Percentiles rank a stretch among this genome's conserved stretches.
Evolutionary conservation across 805 yeast genomes (phyloP).

Genomic region (Kurtzmaniella fragi): DNA sequence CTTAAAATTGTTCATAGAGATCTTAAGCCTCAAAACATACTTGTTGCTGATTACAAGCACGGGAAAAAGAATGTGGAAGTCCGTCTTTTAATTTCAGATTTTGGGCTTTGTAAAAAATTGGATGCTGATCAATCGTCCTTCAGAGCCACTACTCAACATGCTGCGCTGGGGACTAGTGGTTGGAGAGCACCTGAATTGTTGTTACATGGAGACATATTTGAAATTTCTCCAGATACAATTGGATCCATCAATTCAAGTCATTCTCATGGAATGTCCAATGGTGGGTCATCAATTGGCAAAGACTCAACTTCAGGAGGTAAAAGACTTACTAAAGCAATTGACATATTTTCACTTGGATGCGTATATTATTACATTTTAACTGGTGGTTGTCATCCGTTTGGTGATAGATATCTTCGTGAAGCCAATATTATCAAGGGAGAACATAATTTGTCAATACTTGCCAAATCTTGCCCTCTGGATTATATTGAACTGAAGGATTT

Average conservation of each 20-base stretch:
- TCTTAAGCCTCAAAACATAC: slow-evolving; percentile 88
- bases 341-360: slow-evolving; percentile 92
- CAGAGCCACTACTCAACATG: slow-evolving; percentile 85
- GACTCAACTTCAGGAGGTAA: slow-evolving; percentile 20
- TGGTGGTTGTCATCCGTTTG: slow-evolving; percentile 89
- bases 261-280: slow-evolving; percentile 3
- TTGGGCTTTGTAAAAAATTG: slow-evolving; percentile 88
- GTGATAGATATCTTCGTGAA: slow-evolving; percentile 84
- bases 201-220: slow-evolving; percentile 32
- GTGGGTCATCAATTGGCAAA: slow-evolving; percentile 5
- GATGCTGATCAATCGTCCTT: slow-evolving; percentile 93
- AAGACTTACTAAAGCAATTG: slow-evolving; percentile 82
- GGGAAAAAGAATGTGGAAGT: slow-evolving; percentile 22
- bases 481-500: slow-evolving; percentile 66
- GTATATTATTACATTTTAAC: slow-evolving; percentile 83
- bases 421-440: slow-evolving; percentile 76
- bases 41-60: slow-evolving; percentile 68
- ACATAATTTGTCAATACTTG: slow-evolving; percentile 46
- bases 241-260: slow-evolving; percentile 17
- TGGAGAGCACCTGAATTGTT: slow-evolving; percentile 97
- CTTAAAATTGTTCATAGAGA: slow-evolving; percentile 92
- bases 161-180: slow-evolving; percentile 91
- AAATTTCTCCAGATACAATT: slow-evolving; percentile 35
- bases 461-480: slow-evolving; percentile 35
- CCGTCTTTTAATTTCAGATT: slow-evolving; percentile 84